Base-by-base conservation (phyloP, 805 yeast genomes). In the Debaryomyces castellii region DNA sequence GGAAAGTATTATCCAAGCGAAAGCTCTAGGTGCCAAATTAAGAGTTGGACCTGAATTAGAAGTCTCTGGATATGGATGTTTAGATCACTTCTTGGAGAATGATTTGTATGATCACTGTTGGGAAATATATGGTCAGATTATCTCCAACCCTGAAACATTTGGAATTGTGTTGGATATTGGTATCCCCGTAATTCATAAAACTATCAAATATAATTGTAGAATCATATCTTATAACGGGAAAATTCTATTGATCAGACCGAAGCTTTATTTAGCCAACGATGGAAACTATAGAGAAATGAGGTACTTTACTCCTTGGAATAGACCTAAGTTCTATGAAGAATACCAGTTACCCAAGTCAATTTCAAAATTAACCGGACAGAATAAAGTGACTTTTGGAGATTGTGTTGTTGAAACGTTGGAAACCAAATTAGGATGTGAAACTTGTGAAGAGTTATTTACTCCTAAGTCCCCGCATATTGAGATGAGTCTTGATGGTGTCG, bases 241-340 rank as follows among this genome's bases (percentile, higher is more conserved):
- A 58, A 87, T 94, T 45, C 66, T 91, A 38, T 74, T 92, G 53
- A 92, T 94, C 54, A 80, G 98, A 57, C 99, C 99, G 14, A 94
- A 94, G 63, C 60, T 94, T 38, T 85, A 90, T 80, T 76, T 94
- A 41, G 98, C 98, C 14, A 95, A 94, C 62, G 99, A 94, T 69
- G 99, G 99, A 0, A 94, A 94, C 63, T 94, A 95, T 69, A 80
- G 99, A 41, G 99, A 94, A 65, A 91, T 94, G 98, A 78, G 99
- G 57, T 89, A 84, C 64, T 94, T 94, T 66, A 88, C 96, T 0
- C 97, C 98, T 10, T 94, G 99, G 99, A 71, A 81, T 57, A 80
- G 89, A 44, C 81, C 90, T 3, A 81, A 85, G 54, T 78, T 82
- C 49, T 85, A 83, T 38, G 98, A 94, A 63, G 76, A 76, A 43